Evolutionary conservation across 352 stramenopile genomes (phyloP), one percentile per base, ranked within the genome.

Genomic region (Phytophthora multivora): DNA sequence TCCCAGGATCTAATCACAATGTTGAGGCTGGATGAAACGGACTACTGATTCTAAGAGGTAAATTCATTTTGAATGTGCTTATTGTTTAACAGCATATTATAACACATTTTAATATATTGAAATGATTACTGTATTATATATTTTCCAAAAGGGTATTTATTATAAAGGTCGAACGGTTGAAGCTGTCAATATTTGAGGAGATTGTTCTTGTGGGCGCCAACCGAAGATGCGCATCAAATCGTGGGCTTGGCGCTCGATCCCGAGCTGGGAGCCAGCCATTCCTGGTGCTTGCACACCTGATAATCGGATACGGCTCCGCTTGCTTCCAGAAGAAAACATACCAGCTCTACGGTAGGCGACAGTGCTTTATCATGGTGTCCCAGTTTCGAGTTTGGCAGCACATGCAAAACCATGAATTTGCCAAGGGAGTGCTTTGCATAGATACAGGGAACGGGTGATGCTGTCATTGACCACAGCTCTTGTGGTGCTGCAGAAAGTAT

Each of bases 1-100:
- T 56, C 46, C n/a, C 59, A 16, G 43, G 39, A 51, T 69, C 61
- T 65, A 69, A 69, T 51, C 61, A 57, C 16, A 19, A 51, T 65
- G 61, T 61, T 69, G 61, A 65, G 61, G 55, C 47, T 18, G 35
- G 26, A 6, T 19, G 51, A 56, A 66, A 66, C 45, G 45, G 31
- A 69, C 28, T 63, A 50, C 63, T 0, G 0, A 15, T 6, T 46
- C 5, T 57, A 2, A 15, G 3, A 41, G 30, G 26, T 0, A 51
- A n/a, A 57, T 56, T 12, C 4, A 33, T 33, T 33, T 33, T 2
- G 28, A 2, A 3, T 33, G 2, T 11, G 8, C 9, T 13, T 1
- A 4, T 4, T 33, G 9, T 5, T 8, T 23, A 48, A 28, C 16
- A 16, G 0, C 13, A 33, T 31, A 8, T 13, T 1, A 19, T 12